Evolutionary conservation across 2,329 filamentous ascomycete genomes (phyloP), one percentile per base, ranked within the genome.

Genomic region (Pestalotiopsis sp.): DNA sequence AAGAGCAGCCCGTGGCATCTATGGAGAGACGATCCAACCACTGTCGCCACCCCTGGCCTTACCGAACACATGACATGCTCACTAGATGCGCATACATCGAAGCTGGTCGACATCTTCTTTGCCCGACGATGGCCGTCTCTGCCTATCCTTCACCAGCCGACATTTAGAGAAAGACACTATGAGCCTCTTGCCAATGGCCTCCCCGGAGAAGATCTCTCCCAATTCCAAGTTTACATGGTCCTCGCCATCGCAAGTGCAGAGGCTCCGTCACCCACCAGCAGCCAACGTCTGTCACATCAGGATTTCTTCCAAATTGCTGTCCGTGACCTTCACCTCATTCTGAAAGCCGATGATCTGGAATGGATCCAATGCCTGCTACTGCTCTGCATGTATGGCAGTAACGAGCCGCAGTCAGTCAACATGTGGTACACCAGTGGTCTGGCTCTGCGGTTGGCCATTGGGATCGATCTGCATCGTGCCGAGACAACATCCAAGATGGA

Each of bases 351-450:
- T 27, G 71, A 76, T 63, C 68, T 73, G 38, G 73, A 75, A 25
- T 74, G 73, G 63, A 52, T 76, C 14, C 75, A 76, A 58, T 75
- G 75, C 25, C 69, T 76, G 0, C 49, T 77, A 4, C 66, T 77
- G 2, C 67, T 76, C 2, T 72, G 71, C 9, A 75, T 77, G 61
- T 77, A 76, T 56, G 75, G 75, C 13, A 71, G 70, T 52, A 74
- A 74, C 41, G 75, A 76, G 45, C 75, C 75, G 0, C 73, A 76
- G 63, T 72, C 72, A 3, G 71, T 75, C 57, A 73, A 75, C 57
- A 68, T 76, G 39, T 76, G 75, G 74, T 69, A 73, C 45, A 73
- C 73, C 0, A 70, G 70, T 3, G 73, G 73, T 2, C 63, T 76
- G 5, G 71, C 73, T 14, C 68, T 77, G 0, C 69, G 72, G 2